Percentiles rank a stretch among this genome's conserved stretches.
phyloP scores from a whole-genome alignment of 345 rosid genomes.

The Aurinia saxatilis region DNA sequence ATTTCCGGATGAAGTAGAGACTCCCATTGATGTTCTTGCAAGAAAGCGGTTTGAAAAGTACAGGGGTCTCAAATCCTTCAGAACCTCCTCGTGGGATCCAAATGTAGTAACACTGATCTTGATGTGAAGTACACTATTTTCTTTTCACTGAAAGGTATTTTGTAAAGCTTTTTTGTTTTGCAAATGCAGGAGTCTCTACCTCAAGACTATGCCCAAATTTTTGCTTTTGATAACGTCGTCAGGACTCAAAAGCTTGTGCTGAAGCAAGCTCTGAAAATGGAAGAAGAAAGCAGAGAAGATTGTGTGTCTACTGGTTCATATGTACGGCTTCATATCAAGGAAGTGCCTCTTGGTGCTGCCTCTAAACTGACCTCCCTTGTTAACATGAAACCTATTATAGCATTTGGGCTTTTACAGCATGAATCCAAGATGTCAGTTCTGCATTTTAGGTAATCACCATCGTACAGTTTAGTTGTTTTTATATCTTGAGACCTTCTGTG shows the following conservation, averaged over 20 bases:
- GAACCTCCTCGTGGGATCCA: slow-evolving; percentile 96
- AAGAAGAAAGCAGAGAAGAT: slow-evolving; percentile 48
- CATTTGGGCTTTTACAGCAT: slow-evolving; percentile 86
- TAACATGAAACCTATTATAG: slow-evolving; percentile 43
- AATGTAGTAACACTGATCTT: slow-evolving; percentile 40
- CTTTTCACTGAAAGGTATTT: background rate
- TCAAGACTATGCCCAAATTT: slow-evolving; percentile 82
- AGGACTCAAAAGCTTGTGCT: slow-evolving; percentile 82
- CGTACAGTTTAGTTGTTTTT: background rate
- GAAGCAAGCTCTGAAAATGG: slow-evolving; percentile 50
- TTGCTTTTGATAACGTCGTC: slow-evolving; percentile 78
- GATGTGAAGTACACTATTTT: background rate
- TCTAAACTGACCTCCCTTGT: slow-evolving; percentile 42
- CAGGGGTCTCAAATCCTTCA: slow-evolving; percentile 90
- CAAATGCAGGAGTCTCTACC: slow-evolving; percentile 82
- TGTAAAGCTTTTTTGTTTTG: background rate
- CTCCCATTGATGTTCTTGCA: slow-evolving; percentile 81
- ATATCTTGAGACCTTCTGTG: background rate
- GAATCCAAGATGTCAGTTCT: slow-evolving; percentile 98
- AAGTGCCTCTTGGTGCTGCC: slow-evolving; percentile 54
- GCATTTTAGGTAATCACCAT: slow-evolving; percentile 65
- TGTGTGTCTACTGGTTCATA: slow-evolving; percentile 55
- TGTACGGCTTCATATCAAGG: slow-evolving; percentile 66
- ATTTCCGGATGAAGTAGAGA: slow-evolving; percentile 92
- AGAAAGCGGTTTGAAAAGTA: slow-evolving; percentile 85